A percentile compares a stretch with the other conserved stretches of the same genome.
Evolutionary conservation across 2,329 filamentous ascomycete genomes (phyloP).

Genomic region (Hypomyces perniciosus): DNA sequence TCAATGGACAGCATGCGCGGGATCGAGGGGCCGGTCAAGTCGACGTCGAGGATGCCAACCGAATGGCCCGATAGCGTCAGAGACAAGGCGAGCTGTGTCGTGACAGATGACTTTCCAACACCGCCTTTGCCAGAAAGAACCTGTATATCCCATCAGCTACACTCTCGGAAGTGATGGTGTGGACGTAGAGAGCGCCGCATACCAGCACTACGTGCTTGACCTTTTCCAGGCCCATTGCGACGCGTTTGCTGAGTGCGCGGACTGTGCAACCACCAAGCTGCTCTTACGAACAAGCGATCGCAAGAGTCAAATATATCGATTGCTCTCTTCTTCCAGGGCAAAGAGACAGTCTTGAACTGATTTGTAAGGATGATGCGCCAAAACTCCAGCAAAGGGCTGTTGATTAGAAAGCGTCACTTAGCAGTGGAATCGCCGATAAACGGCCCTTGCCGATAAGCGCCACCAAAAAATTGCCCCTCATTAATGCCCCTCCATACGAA

Average conservation of each 20-base stretch:
- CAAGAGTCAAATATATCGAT: not conserved
- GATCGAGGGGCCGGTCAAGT: slow-evolving; percentile 93
- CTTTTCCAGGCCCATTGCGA: slow-evolving; percentile 38
- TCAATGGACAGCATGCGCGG: slow-evolving; percentile 92
- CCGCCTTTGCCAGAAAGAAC: slow-evolving; percentile 95
- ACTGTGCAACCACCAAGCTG: not conserved
- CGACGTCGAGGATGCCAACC: slow-evolving; percentile 92
- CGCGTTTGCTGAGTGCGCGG: not conserved
- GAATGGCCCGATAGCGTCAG: slow-evolving; percentile 79
- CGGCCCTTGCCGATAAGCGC: not conserved
- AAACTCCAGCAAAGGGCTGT: not conserved
- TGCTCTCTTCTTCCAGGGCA: not conserved
- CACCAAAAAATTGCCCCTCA: not conserved
- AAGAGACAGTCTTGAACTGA: not conserved
- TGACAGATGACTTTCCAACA: slow-evolving; percentile 97
- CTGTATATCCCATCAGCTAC: slow-evolving; percentile 26
- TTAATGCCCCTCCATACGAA: not conserved
- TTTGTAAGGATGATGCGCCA: slow-evolving; percentile 8
- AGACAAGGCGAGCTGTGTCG: slow-evolving; percentile 87
- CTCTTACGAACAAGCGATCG: not conserved
- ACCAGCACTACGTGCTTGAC: slow-evolving; percentile 76
- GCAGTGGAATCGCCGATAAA: slow-evolving; percentile 4
- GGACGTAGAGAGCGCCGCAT: slow-evolving; percentile 19
- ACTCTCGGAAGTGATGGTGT: too few species aligned
- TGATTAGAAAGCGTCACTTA: slow-evolving; percentile 14